Conservation (phyloP, 1,139 yeast genomes). For the Magnusiomyces sp. region DNA sequence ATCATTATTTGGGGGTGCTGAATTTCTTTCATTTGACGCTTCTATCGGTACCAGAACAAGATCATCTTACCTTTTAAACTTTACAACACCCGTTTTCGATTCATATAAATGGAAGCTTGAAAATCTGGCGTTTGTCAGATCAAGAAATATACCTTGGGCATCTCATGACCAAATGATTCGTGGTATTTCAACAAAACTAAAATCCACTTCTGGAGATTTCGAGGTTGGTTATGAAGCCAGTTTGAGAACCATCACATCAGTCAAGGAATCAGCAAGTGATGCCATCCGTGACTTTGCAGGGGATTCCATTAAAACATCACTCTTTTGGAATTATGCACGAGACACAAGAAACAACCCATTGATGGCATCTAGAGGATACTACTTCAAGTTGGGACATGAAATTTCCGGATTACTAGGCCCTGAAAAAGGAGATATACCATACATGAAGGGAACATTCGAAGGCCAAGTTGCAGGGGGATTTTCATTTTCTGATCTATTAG, state of each 20-base stretch:
- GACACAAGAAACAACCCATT: constrained; percentile 30
- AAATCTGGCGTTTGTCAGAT: constrained; percentile 46
- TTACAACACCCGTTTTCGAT: constrained; percentile 52
- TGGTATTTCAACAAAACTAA: constrained; percentile 50
- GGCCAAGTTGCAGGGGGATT: constrained; percentile 23
- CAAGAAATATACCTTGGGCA: constrained; percentile 61
- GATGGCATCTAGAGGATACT: constrained; percentile 43
- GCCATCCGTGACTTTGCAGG: constrained; percentile 33
- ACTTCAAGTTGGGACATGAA: constrained; percentile 50
- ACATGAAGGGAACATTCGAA: constrained; percentile 28
- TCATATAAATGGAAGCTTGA: constrained; percentile 49
- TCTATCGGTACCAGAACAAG: constrained; percentile 73
- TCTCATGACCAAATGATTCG: constrained; percentile 51
- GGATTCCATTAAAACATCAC: constrained; percentile 30
- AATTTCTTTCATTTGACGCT: constrained; percentile 66
- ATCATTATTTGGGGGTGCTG: constrained; percentile 87
- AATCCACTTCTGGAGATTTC: constrained; percentile 19
- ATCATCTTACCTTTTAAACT: constrained; percentile 53
- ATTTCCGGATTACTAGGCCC: constrained; percentile 37
- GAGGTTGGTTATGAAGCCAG: constrained; percentile 60
- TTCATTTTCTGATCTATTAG: neutral
- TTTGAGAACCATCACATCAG: constrained; percentile 50
- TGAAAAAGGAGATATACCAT: constrained; percentile 28
- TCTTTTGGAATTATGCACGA: constrained; percentile 25
- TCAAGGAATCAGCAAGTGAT: constrained; percentile 27